Conservation (phyloP, 345 rosid genomes). For the Jatropha curcas region DNA sequence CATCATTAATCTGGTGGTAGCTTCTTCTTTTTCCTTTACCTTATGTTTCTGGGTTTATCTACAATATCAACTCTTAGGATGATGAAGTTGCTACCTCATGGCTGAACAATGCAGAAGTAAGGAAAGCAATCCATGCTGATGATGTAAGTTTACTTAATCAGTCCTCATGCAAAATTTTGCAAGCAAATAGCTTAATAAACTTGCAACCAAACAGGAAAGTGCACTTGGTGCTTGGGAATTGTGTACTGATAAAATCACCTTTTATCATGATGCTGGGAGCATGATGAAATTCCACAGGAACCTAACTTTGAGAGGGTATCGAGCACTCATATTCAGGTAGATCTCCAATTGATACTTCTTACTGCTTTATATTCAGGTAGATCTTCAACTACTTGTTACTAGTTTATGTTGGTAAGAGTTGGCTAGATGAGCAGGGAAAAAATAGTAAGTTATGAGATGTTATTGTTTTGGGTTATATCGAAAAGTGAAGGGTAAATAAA, state of each 20-base stretch:
- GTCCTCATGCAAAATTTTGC: not conserved
- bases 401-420: not conserved
- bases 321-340: conserved; percentile 84
- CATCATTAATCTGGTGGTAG: not conserved
- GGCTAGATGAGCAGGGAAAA: not conserved
- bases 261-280: conserved; percentile 60
- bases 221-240: conserved; percentile 52
- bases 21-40: not conserved
- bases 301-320: conserved; percentile 65
- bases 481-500: not conserved
- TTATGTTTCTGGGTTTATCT: not conserved
- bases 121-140: conserved; percentile 74
- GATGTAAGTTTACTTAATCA: conserved; percentile 35
- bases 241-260: conserved; percentile 45
- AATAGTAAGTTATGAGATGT: not conserved
- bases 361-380: conserved; percentile 84
- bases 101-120: conserved; percentile 65
- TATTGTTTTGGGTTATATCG: not conserved
- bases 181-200: conserved; percentile 5
- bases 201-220: conserved; percentile 34
- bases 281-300: conserved; percentile 83
- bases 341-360: too few relatives aligned
- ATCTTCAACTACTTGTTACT: not conserved
- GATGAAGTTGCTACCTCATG: conserved; percentile 77
- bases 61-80: conserved; percentile 39